Evolutionary conservation across 2,329 filamentous ascomycete species (phyloP).

Genomic region (Lachnellula subtilissima): DNA sequence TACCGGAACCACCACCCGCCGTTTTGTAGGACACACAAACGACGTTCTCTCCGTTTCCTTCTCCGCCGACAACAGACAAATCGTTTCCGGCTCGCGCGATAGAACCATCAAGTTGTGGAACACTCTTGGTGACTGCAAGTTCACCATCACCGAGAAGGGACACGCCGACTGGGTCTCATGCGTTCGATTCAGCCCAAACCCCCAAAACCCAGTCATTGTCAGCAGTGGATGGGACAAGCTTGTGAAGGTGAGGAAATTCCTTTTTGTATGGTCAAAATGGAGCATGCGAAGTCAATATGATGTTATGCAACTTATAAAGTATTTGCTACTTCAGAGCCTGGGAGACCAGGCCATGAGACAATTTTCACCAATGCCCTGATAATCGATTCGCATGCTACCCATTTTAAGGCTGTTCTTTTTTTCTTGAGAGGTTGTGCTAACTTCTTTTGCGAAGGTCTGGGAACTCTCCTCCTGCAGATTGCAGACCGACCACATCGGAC

Average conservation of each 20-base stretch:
- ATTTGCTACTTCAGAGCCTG: conserved; percentile 99
- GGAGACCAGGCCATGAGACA: conserved; percentile 87
- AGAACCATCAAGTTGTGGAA: conserved; percentile 99
- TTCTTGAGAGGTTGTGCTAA: conserved; percentile 18
- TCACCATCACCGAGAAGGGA: conserved; percentile 99
- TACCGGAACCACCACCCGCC: conserved; percentile 92
- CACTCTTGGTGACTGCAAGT: conserved; percentile 99
- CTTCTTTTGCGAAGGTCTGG: conserved; percentile 68
- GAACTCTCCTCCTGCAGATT: conserved; percentile 99
- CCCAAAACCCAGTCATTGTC: conserved; percentile 99
- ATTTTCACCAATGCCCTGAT: conserved; percentile 87
- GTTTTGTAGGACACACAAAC: conserved; percentile 99
- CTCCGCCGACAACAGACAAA: conserved; percentile 99
- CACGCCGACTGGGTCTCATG: conserved; percentile 99
- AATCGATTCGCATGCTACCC: conserved; percentile 17
- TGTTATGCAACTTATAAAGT: conserved; percentile 85
- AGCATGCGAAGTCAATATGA: conserved; percentile 59
- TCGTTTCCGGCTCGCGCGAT: conserved; percentile 97
- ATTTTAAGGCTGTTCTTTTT: conserved; percentile 4
- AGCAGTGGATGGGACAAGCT: conserved; percentile 99
- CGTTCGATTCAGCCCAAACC: conserved; percentile 99
- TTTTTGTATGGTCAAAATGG: conserved; percentile 17
- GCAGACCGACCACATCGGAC: conserved; percentile 99
- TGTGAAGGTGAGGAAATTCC: conserved; percentile 78
- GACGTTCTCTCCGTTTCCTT: conserved; percentile 99